Evolutionary conservation across 345 rosid genomes (phyloP).

Genomic region (Isatis tinctoria): DNA sequence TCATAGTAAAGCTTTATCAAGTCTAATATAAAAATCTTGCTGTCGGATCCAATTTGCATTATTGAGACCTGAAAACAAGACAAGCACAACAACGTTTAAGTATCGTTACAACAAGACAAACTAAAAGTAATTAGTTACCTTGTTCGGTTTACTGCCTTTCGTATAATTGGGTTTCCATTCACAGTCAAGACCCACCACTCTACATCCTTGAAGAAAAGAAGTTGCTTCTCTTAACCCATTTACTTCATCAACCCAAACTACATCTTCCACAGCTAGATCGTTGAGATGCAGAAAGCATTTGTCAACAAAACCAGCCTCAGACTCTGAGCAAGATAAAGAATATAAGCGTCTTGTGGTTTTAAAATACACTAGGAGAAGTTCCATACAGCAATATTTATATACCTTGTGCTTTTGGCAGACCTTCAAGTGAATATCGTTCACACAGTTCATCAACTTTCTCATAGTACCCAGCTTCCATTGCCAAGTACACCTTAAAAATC

Average conservation of each 20-base stretch:
- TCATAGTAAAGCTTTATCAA: slow-evolving; percentile 73
- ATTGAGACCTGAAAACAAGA: slow-evolving; percentile 73
- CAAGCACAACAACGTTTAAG: not conserved
- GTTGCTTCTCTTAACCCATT: slow-evolving; percentile 53
- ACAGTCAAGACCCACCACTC: slow-evolving; percentile 82
- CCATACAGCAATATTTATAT: slow-evolving; percentile 9
- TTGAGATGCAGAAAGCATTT: slow-evolving; percentile 53
- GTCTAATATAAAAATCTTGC: slow-evolving; percentile 74
- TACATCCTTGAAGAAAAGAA: slow-evolving; percentile 56
- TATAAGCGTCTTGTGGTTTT: not conserved
- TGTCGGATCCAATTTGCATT: slow-evolving; percentile 82
- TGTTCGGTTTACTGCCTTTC: slow-evolving; percentile 71
- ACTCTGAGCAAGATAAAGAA: slow-evolving; percentile 41
- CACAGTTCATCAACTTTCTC: slow-evolving; percentile 96
- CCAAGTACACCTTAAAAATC: slow-evolving; percentile 71
- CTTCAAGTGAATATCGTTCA: slow-evolving; percentile 70
- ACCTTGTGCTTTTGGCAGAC: slow-evolving; percentile 63
- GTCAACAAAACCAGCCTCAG: slow-evolving; percentile 37
- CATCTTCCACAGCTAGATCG: slow-evolving; percentile 59
- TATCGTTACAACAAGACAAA: not conserved
- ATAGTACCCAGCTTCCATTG: slow-evolving; percentile 93
- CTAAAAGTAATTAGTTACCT: slow-evolving; percentile 41
- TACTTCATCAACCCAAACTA: slow-evolving; percentile 78
- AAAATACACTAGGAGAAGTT: not conserved
- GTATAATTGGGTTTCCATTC: slow-evolving; percentile 95